Conservation (phyloP, 2,329 filamentous ascomycete genomes). For the Trichoderma harzianum region DNA sequence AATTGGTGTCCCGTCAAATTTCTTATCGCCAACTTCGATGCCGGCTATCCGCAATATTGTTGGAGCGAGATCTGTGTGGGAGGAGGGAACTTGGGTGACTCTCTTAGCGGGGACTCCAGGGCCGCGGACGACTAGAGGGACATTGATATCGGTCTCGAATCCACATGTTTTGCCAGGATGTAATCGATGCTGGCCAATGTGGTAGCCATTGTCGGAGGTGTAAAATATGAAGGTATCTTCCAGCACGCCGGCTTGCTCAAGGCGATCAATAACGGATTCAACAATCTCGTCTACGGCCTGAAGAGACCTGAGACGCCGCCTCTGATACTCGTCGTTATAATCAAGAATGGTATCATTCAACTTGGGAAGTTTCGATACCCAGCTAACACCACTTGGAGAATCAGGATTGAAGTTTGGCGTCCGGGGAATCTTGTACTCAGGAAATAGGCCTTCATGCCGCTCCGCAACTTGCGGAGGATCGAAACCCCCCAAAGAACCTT, state of each 20-base stretch:
- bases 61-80: slow-evolving; percentile 62
- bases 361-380: slow-evolving; percentile 42
- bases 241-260: slow-evolving; percentile 42
- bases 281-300: slow-evolving; percentile 56
- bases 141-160: slow-evolving; percentile 58
- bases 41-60: slow-evolving; percentile 51
- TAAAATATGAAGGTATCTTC: slow-evolving; percentile 61
- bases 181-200: slow-evolving; percentile 57
- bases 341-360: slow-evolving; percentile 41
- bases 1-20: slow-evolving; percentile 56
- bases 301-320: slow-evolving; percentile 48
- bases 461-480: slow-evolving; percentile 54
- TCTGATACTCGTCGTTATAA: slow-evolving; percentile 51
- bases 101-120: slow-evolving; percentile 45
- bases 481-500: slow-evolving; percentile 28
- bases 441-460: slow-evolving; percentile 61
- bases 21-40: slow-evolving; percentile 37
- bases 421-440: slow-evolving; percentile 56
- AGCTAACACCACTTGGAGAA: slow-evolving; percentile 41
- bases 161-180: slow-evolving; percentile 56
- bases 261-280: slow-evolving; percentile 39
- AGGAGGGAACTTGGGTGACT: slow-evolving; percentile 46
- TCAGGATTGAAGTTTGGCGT: slow-evolving; percentile 65
- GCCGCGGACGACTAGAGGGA: slow-evolving; percentile 55
- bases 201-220: slow-evolving; percentile 59